Evolutionary conservation across 768 basidiomycete genomes (phyloP), one percentile per base, ranked within the genome.

Genomic region (Psilocybe cyanescens): DNA sequence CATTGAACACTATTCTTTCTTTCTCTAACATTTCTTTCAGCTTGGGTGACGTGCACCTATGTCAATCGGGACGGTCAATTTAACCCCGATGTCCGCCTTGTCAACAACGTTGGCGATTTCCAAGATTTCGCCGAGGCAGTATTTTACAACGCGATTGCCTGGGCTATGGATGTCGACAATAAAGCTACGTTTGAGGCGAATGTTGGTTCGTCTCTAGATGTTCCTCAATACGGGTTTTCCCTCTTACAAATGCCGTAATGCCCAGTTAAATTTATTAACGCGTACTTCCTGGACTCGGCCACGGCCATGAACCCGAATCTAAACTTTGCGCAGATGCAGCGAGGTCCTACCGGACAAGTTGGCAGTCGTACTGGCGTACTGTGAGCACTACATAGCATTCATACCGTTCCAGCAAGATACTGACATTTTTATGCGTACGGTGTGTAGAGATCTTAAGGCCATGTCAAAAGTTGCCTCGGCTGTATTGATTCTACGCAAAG

Each of bases 231-330:
- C 8, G n/a, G 35, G 33, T 29, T 35, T 35, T 6, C 3, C 17
- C 17, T 39, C n/a, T 55, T 30, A 28, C n/a, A 29, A 14, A 37
- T 28, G 17, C 19, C 35, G 45, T 50, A 35, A 57, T 53, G 61
- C 11, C 4, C 71, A 77, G 84, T 78, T 3, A 68, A 70, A 4
- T 85, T 79, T 68, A 69, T 90, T 59, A 68, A 79, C 17, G 78
- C 82, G 0, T 89, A 86, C 84, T 91, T 90, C 76, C 62, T 89
- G n/a, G 76, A 87, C 62, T 64, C 69, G 1, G 74, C 71, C 3
- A 89, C 88, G 1, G 73, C 65, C 39, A 89, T 90, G 88, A 88
- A 85, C 57, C 88, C 88, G 0, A 84, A 87, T 65, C 71, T 91
- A 45, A 78, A 86, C 59, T 90, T 80, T 67, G 81, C 76, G 0